Base-by-base conservation (phyloP, 2,329 filamentous ascomycete species). In the Arthrinium puccinioides region DNA sequence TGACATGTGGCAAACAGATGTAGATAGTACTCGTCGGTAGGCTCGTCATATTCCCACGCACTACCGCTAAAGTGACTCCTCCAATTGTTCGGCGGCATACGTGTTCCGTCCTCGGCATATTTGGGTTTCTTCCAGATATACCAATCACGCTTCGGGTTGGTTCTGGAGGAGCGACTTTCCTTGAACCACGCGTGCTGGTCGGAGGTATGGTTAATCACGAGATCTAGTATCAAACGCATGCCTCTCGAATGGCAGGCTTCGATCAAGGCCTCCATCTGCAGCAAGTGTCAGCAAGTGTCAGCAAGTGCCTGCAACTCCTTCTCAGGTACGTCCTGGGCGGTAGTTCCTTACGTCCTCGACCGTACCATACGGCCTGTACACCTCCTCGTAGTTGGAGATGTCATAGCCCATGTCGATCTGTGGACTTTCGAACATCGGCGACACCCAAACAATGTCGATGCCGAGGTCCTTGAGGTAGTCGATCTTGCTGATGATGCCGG, bases 181-280 rank as follows among this genome's bases (percentile, higher is more conserved):
- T 68, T 61, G 54, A 80, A 79, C 76, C 76, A 80, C 6, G 60
- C 54, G 37, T 79, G 74, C 47, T 77, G 61, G 20, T 61, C 46
- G 0, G 61, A 65, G 0, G 81, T 86, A 50, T 87, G 83, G 39
- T 87, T 87, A n/a, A 86, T 74, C 0, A 87, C 83, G 6, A 87
- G 61, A 46, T 87, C 82, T 46, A 87, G 73, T 8, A 87, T 71
- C 9, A 87, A 61, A 51, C 79, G 81, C 64, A 87, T 79, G 0
- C 67, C 72, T 3, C 76, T 62, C 5, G 62, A 45, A 42, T 85
- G 79, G 26, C 74, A 72, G 9, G 72, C 73, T 16, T 64, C 43
- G 14, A 84, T 74, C 21, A 87, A 54, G 0, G 60, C 57, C 33
- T 86, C 79, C 19, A 86, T 74, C n/a, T n/a, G n/a, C n/a, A n/a